Evolutionary conservation across 208 protist species (phyloP).

Genomic region (Entamoeba nuttalli): DNA sequence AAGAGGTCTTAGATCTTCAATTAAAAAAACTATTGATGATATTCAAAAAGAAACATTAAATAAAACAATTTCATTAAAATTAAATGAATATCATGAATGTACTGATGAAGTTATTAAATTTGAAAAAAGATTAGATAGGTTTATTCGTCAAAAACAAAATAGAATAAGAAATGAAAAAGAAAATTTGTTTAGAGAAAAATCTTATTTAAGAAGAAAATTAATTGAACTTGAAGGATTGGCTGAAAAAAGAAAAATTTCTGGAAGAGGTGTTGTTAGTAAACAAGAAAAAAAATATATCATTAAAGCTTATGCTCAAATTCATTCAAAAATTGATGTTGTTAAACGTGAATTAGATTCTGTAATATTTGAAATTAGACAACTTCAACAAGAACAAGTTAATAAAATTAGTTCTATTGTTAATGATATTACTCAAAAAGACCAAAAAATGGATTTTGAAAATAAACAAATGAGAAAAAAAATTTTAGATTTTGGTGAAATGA

Average conservation of each 20-base stretch:
- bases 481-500: neutral
- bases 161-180: neutral
- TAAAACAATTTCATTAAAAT: neutral
- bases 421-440: neutral
- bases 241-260: neutral
- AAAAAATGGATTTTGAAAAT: neutral
- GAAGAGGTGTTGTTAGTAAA: neutral
- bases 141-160: neutral
- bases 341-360: neutral
- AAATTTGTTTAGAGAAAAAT: neutral
- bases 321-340: neutral
- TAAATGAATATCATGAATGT: neutral
- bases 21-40: neutral
- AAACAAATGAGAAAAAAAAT: neutral
- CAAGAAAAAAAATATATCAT: neutral
- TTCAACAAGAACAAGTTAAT: neutral
- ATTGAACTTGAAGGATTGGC: neutral
- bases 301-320: neutral
- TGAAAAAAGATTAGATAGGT: neutral
- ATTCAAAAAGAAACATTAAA: neutral
- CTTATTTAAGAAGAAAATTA: neutral
- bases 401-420: neutral
- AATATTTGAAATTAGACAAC: neutral
- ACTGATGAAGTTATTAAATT: neutral
- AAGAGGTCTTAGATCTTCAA: neutral